phyloP scores from a whole-genome alignment of 495 filamentous ascomycete genomes.

The Lophium mytilinum region DNA sequence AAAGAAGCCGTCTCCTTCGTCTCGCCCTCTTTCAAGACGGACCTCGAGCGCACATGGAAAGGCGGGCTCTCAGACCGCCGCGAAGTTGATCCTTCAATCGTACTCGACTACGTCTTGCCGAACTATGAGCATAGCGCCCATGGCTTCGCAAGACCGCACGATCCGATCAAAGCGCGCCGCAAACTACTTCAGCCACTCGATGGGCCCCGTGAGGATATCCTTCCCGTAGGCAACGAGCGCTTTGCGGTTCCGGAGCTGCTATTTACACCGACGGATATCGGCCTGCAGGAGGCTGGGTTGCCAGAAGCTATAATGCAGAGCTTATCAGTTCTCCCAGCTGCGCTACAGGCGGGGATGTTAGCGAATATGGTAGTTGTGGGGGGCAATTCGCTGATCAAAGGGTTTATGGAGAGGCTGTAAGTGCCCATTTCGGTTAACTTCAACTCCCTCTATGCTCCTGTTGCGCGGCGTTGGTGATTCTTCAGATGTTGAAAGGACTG shows the following conservation, averaged over 20 bases:
- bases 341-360: conserved; percentile 67
- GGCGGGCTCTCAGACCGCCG: conserved; percentile 50
- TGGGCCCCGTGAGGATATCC: conserved; percentile 62
- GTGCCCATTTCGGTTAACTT: neutral
- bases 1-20: conserved; percentile 88
- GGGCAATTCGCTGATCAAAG: conserved; percentile 70
- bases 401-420: conserved; percentile 69
- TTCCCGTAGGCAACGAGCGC: conserved; percentile 84
- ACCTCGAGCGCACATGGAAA: conserved; percentile 82
- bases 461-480: no score
- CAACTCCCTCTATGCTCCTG: neutral
- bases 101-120: conserved; percentile 87
- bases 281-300: conserved; percentile 76
- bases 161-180: conserved; percentile 55
- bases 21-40: conserved; percentile 57
- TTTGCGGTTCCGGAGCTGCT: conserved; percentile 87
- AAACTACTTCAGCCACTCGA: conserved; percentile 46
- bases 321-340: conserved; percentile 64
- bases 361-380: conserved; percentile 86
- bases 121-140: conserved; percentile 71
- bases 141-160: conserved; percentile 70
- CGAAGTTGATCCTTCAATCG: conserved; percentile 48
- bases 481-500: neutral
- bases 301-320: conserved; percentile 74
- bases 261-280: conserved; percentile 80